Evolutionary conservation across 2,329 filamentous ascomycete genomes (phyloP).

Genomic region (Penicillium janthinellum): DNA sequence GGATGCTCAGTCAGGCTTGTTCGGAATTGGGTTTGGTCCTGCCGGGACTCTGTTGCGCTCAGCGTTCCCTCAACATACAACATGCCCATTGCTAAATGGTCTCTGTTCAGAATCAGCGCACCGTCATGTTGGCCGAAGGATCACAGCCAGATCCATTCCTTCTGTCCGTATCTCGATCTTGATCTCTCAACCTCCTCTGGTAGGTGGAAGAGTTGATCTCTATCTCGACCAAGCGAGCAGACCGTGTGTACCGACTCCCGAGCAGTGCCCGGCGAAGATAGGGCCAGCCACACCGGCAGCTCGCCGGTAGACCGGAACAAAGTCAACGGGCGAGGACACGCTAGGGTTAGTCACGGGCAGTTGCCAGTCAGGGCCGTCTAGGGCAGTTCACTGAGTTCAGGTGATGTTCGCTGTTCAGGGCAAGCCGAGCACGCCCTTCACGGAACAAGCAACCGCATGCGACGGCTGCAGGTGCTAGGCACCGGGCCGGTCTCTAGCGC

Average conservation of each 20-base stretch:
- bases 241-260: neutral
- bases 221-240: neutral
- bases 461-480: slow-evolving; percentile 4
- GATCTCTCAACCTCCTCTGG: neutral
- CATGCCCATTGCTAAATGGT: neutral
- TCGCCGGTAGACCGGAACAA: slow-evolving; percentile 12
- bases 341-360: neutral
- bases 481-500: slow-evolving; percentile 15
- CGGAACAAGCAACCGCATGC: neutral
- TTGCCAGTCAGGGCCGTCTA: neutral
- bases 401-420: neutral
- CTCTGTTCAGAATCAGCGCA: neutral
- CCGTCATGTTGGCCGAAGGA: neutral
- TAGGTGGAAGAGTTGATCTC: neutral
- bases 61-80: neutral
- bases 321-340: neutral
- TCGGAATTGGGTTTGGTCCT: neutral
- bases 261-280: neutral
- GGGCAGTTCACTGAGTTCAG: too few relatives aligned
- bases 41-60: neutral
- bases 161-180: neutral
- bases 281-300: slow-evolving; percentile 15
- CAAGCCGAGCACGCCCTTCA: neutral
- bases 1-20: neutral
- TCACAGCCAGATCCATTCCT: neutral